Base-by-base conservation (phyloP, 164 flowering plant species). In the Chimonanthus salicifolius region DNA sequence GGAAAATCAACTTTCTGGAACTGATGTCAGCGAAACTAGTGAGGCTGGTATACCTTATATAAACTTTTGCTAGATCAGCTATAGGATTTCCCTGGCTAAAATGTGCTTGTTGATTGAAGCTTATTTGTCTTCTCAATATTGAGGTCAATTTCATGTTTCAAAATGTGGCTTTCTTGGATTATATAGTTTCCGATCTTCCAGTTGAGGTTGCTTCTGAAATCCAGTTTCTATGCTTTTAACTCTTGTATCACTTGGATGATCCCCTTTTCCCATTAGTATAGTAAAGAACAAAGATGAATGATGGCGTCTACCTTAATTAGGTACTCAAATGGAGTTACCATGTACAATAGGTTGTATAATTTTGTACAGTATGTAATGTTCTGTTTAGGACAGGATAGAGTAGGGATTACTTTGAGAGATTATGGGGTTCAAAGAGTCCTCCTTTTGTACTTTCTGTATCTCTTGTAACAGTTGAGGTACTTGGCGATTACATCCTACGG, bases 1-100 rank as follows among this genome's bases (percentile, higher is more conserved):
- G 76, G 83, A 80, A 69, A 51, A 58, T 69, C 76, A 73, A 47
- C 44, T 70, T 47, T 63, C 18, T 20, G 63, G 7, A 58, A 58
- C 73, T 69, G 73, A 68, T 33, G 44, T 78, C 43, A 21, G 58
- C 8, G 83, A 63, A 72, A 70, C 62, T 68, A 73, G 67, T 33
- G 75, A 73, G 71, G 66, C 71, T 10, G 80, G 83, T 78, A 77
- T n/a, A 48, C 47, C 43, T 65, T 33, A 44, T 62, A 7, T 5
- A 3, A 20, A 62, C 65, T 62, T 4, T 43, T 43, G 2, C 44
- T 21, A 58, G 11, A 63, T 63, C 21, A 63, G 43, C 8, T 18
- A n/a, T 63, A n/a, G 7, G 10, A 63, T 63, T n/a, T 8, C 62
- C 16, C 16, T 58, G 62, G 62, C 16, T 58, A 58, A n/a, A 13